Percentiles rank a stretch among this genome's conserved stretches.
phyloP scores from a whole-genome alignment of 225 moss, liverwort and hornwort genomes.

The Pleurozium schreberi region DNA sequence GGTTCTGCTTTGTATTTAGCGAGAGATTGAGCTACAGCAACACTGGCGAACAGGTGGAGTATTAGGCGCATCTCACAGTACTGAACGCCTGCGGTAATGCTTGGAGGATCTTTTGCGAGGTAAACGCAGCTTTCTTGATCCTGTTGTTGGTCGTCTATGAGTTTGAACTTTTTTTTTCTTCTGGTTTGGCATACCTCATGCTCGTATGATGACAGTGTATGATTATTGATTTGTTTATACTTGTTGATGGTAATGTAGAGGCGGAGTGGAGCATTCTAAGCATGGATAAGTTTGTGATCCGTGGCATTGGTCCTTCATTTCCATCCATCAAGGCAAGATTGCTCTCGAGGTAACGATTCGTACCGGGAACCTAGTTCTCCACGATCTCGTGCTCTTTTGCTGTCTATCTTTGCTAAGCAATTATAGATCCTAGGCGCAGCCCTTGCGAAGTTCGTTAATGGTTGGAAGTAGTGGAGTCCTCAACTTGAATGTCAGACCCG shows the following conservation, averaged over 20 bases:
- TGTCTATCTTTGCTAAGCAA: not conserved
- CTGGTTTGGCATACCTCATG: not conserved
- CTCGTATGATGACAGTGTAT: not conserved
- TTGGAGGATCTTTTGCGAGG: not conserved
- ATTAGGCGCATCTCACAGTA: not conserved
- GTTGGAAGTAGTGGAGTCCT: not conserved
- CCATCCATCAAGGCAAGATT: slow-evolving; percentile 4
- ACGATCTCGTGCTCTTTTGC: not conserved
- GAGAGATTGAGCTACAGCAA: not conserved
- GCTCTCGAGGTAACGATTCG: slow-evolving; percentile 16
- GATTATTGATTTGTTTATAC: not conserved
- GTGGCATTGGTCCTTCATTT: slow-evolving; percentile 8
- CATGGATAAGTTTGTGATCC: slow-evolving; percentile 48
- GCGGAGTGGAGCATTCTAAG: not conserved
- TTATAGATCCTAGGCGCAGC: not conserved
- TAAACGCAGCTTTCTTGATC: not conserved
- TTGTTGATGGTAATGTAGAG: slow-evolving; percentile 1
- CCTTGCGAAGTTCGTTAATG: not conserved
- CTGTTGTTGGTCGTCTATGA: not conserved
- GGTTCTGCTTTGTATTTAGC: not conserved
- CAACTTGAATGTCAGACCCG: not conserved
- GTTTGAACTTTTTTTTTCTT: not conserved
- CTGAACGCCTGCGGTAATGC: not conserved
- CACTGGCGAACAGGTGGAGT: not conserved
- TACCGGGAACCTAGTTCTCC: not conserved